Conservation (phyloP, 1,284 basidiomycete species). For the Ganoderma resinaceum region DNA sequence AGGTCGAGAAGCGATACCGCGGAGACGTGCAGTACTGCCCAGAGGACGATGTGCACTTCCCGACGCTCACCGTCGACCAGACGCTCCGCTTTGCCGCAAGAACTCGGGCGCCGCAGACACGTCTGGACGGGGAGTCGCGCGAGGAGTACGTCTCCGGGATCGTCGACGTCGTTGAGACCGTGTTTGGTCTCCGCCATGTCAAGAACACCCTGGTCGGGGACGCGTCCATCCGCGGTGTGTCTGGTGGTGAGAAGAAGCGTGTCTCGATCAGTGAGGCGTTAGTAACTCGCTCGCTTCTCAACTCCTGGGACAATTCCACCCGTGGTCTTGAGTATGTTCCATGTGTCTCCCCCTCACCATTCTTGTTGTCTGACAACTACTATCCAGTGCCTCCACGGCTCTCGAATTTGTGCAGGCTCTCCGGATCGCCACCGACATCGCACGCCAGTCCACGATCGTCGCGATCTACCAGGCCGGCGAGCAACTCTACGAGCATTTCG, state of each 20-base stretch:
- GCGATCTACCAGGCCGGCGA: slow-evolving; percentile 71
- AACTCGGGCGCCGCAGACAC: slow-evolving; percentile 61
- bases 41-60: slow-evolving; percentile 80
- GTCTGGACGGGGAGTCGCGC: slow-evolving; percentile 52
- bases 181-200: slow-evolving; percentile 77
- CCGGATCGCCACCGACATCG: slow-evolving; percentile 61
- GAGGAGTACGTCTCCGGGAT: slow-evolving; percentile 54
- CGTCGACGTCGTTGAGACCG: slow-evolving; percentile 64
- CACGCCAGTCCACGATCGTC: slow-evolving; percentile 58
- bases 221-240: slow-evolving; percentile 77
- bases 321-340: slow-evolving; percentile 47
- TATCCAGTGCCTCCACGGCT: slow-evolving; percentile 59
- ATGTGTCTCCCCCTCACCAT: neutral
- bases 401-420: slow-evolving; percentile 64
- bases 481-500: slow-evolving; percentile 55
- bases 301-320: slow-evolving; percentile 80
- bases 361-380: slow-evolving; percentile 29
- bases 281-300: slow-evolving; percentile 62
- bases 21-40: slow-evolving; percentile 76
- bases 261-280: slow-evolving; percentile 80
- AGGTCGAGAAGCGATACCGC: slow-evolving; percentile 62
- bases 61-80: slow-evolving; percentile 75
- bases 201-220: slow-evolving; percentile 74
- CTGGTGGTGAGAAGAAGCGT: slow-evolving; percentile 85
- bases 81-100: slow-evolving; percentile 71